Evolutionary conservation across 441 rosid species (phyloP), one percentile per base, ranked within the genome.

Genomic region (Gossypium lobatum): DNA sequence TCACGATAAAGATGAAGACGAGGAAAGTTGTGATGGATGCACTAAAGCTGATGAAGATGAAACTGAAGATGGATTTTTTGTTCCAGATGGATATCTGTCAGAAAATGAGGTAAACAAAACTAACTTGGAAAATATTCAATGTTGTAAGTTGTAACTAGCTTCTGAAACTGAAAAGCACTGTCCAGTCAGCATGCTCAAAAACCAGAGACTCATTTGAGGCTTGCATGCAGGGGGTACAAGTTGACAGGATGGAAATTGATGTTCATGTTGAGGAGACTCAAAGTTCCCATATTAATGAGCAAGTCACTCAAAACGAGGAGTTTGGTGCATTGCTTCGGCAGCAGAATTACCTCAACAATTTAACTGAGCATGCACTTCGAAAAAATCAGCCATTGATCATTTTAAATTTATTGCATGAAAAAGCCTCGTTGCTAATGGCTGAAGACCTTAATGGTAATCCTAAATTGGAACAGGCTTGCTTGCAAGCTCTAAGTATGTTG

Each of bases 61-160:
- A 72, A 85, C 88, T 81, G 97, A 89, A 80, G 99, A 93, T 87
- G 96, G 84, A 10, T 95, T 91, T 85, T 90, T 95, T 64, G 99
- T 93, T 28, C 98, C 99, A 71, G 97, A 95, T 85, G 98, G 99
- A 17, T 95, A 95, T 85, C 89, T 95, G 75, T 95, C 99, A 17
- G 97, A 95, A 78, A 86, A 91, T 71, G 98, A 95, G 97, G 99
- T 91, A 78, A 54, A 17, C 52, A 25, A 67, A 64, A 70, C 59
- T 63, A 42, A 4, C 9, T n/a, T 17, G 20, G 11, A 61, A 18
- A 14, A 20, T 37, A 23, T 71, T 20, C 45, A 61, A 14, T 18
- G 16, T 58, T 7, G 66, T 59, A 18, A 52, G 16, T 58, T 7
- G 66, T 59, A 18, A 52, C 23, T 11, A 50, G 6, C 52, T 61